Conservation (phyloP, 768 basidiomycete genomes). For the Mrakia frigida region DNA sequence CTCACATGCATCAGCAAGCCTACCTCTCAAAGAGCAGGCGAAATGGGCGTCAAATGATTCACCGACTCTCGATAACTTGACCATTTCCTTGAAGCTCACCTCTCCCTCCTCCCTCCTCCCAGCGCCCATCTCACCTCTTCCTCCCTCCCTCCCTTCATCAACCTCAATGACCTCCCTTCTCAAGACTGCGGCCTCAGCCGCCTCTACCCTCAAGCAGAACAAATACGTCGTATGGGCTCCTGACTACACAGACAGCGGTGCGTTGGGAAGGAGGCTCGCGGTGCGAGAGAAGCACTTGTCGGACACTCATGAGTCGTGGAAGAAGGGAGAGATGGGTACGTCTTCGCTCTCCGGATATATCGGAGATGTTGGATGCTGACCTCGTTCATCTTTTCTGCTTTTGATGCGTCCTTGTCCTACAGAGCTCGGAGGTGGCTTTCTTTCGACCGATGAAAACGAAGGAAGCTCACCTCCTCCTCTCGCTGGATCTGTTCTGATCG, state of each 20-base stretch:
- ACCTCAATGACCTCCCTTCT: background rate
- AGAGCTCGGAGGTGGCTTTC: background rate
- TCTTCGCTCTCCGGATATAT: too few relatives aligned
- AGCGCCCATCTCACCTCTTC: background rate
- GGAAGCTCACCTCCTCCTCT: background rate
- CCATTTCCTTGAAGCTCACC: too few relatives aligned
- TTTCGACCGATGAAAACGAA: background rate
- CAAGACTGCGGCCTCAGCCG: background rate
- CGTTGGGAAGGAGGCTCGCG: constrained; percentile 45
- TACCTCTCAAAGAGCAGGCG: too few relatives aligned
- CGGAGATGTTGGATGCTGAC: too few relatives aligned
- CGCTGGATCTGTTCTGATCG: constrained; percentile 55
- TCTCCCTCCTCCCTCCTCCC: too few relatives aligned
- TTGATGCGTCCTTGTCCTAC: background rate
- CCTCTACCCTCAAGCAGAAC: background rate
- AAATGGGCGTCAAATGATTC: too few relatives aligned
- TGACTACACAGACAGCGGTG: constrained; percentile 59
- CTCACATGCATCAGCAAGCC: too few relatives aligned
- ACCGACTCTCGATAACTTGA: too few relatives aligned
- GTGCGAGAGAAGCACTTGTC: background rate
- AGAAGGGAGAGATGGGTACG: constrained; percentile 3
- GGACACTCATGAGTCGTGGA: background rate
- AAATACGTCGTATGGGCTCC: constrained; percentile 61
- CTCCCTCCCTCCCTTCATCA: background rate
- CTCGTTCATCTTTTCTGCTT: background rate